phyloP scores from a whole-genome alignment of 352 stramenopile species.

The Phytophthora sp. region DNA sequence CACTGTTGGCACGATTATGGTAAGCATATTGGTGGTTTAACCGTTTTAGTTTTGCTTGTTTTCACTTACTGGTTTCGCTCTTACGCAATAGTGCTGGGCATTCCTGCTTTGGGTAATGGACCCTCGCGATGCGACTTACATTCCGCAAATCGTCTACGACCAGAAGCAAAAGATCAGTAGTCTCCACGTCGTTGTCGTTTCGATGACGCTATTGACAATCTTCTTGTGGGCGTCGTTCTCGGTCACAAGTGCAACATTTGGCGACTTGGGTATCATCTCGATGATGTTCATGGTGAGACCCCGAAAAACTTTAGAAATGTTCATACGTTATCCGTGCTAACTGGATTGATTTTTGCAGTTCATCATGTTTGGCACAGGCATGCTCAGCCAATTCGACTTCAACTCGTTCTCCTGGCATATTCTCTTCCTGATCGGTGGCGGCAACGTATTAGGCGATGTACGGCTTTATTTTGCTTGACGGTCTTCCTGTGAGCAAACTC shows the following conservation, averaged over 20 bases:
- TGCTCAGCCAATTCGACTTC: constrained; percentile 93
- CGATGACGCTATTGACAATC: constrained; percentile 91
- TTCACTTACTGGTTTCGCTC: constrained; percentile 11
- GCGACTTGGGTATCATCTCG: constrained; percentile 92
- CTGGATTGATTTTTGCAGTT: constrained; percentile 47
- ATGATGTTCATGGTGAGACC: constrained; percentile 88
- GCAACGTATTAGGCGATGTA: constrained; percentile 92
- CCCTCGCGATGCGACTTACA: constrained; percentile 88
- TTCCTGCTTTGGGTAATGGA: constrained; percentile 89
- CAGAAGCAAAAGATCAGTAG: constrained; percentile 91
- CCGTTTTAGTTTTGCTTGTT: background rate
- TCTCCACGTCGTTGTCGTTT: constrained; percentile 89
- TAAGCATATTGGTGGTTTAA: constrained; percentile 44
- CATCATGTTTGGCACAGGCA: constrained; percentile 88
- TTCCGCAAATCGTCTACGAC: constrained; percentile 93
- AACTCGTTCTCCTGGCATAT: constrained; percentile 96
- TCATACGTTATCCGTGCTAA: constrained; percentile 7
- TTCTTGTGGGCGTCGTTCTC: constrained; percentile 91
- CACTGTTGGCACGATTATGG: constrained; percentile 83
- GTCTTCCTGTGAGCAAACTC: background rate
- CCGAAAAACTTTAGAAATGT: background rate
- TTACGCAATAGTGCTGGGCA: constrained; percentile 74
- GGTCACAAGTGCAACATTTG: constrained; percentile 87
- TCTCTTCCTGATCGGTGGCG: constrained; percentile 91
- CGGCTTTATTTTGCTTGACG: constrained; percentile 11